phyloP scores from a whole-genome alignment of 2,329 filamentous ascomycete genomes.

The Lecanoromycetidae sp. region DNA sequence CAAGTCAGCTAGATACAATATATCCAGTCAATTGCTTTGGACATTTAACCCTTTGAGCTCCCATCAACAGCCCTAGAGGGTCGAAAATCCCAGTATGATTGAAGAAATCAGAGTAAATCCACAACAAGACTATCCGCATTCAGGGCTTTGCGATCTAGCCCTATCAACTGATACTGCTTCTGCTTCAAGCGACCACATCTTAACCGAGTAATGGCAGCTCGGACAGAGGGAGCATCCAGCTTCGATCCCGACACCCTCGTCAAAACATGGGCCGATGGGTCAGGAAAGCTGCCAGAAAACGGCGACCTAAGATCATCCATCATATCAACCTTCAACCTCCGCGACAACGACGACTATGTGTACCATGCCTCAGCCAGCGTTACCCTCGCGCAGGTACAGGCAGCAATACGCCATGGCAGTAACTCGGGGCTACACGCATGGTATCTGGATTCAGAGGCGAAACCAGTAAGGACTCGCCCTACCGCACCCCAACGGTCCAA shows the following conservation, averaged over 20 bases:
- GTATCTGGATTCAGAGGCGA: constrained; percentile 35
- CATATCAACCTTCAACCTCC: constrained; percentile 36
- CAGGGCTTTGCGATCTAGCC: too few species aligned
- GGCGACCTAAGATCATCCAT: constrained; percentile 38
- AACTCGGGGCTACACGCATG: constrained; percentile 39
- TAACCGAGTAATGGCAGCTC: background rate
- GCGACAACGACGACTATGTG: constrained; percentile 34
- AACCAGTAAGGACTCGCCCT: constrained; percentile 16
- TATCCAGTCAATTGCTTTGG: too few species aligned
- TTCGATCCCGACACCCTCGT: constrained; percentile 39
- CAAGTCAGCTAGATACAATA: too few species aligned
- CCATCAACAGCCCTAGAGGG: too few species aligned
- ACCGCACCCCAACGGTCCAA: background rate
- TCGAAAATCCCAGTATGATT: too few species aligned
- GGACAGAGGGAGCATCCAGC: constrained; percentile 29
- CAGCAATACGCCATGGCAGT: constrained; percentile 36
- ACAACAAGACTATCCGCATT: too few species aligned
- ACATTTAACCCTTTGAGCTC: too few species aligned
- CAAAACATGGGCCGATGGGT: constrained; percentile 30
- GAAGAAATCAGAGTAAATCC: too few species aligned
- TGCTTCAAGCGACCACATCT: background rate
- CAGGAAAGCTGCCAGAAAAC: constrained; percentile 26
- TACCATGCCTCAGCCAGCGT: constrained; percentile 42
- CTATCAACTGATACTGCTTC: too few species aligned
- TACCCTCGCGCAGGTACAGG: constrained; percentile 38